These are phyloP conservation scores for Trametes meyenii DNA, from an alignment of 768 basidiomycete genomes.

Conservation along the genomic window DNA sequence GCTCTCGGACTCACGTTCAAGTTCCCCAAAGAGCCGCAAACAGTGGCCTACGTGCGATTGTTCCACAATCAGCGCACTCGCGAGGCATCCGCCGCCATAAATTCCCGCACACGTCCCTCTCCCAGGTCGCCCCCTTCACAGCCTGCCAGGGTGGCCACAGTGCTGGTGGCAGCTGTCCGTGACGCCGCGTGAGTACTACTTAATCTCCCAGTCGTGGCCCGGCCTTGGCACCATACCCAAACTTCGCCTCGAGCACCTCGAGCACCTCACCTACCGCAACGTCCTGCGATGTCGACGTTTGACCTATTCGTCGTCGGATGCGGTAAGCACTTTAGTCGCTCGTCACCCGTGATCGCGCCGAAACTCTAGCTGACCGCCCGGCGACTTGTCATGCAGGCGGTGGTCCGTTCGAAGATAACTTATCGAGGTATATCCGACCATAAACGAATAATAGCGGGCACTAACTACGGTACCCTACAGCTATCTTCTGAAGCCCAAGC, in stretches of 20 bases:
- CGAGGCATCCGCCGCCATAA: neutral
- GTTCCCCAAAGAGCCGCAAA: conserved; percentile 14
- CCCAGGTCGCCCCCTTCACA: conserved; percentile 4
- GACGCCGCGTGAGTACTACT: neutral
- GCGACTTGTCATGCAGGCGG: conserved; percentile 53
- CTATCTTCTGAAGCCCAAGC: conserved; percentile 82
- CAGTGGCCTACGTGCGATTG: conserved; percentile 8
- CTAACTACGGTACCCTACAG: conserved; percentile 42
- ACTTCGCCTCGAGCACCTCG: neutral
- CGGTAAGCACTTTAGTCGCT: conserved; percentile 17
- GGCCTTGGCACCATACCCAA: neutral
- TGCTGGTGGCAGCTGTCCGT: neutral
- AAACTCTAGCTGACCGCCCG: conserved; percentile 15
- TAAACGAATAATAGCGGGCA: neutral
- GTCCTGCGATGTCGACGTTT: conserved; percentile 50
- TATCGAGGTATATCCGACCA: conserved; percentile 66
- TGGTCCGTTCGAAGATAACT: conserved; percentile 87
- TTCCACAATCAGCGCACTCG: conserved; percentile 11
- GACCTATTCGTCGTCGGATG: conserved; percentile 75
- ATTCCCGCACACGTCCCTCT: neutral
- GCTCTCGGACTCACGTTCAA: neutral
- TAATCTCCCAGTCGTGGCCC: too few relatives aligned
- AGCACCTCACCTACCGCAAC: neutral
- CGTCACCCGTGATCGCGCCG: neutral
- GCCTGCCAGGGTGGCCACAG: neutral